These are phyloP conservation scores for Hypocreales sp. DNA, from an alignment of 2,329 filamentous ascomycete genomes.

Conservation along the genomic window DNA sequence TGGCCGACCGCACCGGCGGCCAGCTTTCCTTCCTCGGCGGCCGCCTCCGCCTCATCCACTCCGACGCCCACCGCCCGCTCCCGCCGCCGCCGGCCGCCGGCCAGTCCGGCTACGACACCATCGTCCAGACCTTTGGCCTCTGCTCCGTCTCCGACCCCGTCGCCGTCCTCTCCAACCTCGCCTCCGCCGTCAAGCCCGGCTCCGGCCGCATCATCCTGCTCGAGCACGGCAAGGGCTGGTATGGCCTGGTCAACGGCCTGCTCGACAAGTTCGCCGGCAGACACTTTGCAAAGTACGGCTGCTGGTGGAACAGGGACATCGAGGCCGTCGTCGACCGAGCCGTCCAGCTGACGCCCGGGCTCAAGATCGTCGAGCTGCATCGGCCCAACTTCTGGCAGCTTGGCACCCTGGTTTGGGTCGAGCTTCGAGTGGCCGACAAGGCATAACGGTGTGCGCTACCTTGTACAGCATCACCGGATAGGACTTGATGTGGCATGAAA, in stretches of 20 bases:
- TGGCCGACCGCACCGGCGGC: slow-evolving; percentile 18
- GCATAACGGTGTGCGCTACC: too few relatives aligned
- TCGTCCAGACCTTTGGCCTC: slow-evolving; percentile 49
- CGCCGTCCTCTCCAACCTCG: slow-evolving; percentile 35
- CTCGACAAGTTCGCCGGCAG: slow-evolving; percentile 37
- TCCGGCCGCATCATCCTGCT: slow-evolving; percentile 45
- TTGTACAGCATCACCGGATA: too few relatives aligned
- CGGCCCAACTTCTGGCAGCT: slow-evolving; percentile 35
- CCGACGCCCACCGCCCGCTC: slow-evolving; percentile 29
- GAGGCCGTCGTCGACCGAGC: slow-evolving; percentile 37
- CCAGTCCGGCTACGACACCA: slow-evolving; percentile 38
- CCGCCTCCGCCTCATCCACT: slow-evolving; percentile 30
- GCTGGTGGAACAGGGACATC: slow-evolving; percentile 55
- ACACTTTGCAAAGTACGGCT: slow-evolving; percentile 46
- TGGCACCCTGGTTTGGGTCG: slow-evolving; percentile 43
- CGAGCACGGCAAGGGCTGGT: slow-evolving; percentile 45
- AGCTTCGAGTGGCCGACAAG: slow-evolving; percentile 28
- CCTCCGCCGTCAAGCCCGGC: slow-evolving; percentile 31
- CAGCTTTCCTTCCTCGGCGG: slow-evolving; percentile 22
- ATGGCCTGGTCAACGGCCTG: slow-evolving; percentile 35
- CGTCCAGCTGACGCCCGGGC: slow-evolving; percentile 27
- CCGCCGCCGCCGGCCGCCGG: slow-evolving; percentile 20
- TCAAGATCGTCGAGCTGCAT: slow-evolving; percentile 39
- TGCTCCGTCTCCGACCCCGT: slow-evolving; percentile 46
- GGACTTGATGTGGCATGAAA: too few relatives aligned